Base-by-base conservation (phyloP, 176 grass and related monocot genomes). In the Avena eriantha region DNA sequence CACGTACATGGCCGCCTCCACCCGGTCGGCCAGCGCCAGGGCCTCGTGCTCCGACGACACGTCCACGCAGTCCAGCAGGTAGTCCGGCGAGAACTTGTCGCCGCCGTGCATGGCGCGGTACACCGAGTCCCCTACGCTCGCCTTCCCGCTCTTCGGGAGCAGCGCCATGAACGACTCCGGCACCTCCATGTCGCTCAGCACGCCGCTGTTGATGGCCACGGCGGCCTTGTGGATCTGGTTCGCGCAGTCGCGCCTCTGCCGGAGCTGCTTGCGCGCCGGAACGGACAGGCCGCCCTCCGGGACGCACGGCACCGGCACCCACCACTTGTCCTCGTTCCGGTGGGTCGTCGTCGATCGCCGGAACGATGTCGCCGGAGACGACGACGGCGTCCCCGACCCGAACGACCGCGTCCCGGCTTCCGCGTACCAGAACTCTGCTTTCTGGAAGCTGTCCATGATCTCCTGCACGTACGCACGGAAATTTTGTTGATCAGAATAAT, bases 151-250 rank as follows among this genome's bases (percentile, higher is more conserved):
- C 97, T 90, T 96, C 15, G 97, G 92, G 73, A 99, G 97, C n/a
- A 93, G 43, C 59, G 92, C 90, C 86, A 90, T 82, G 90, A 91
- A 99, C 60, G 97, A 96, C 41, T 99, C 97, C 0, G 97, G 97
- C 53, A 99, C 88, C 67, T 99, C 97, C 92, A 99, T 99, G 70
- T 99, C 97, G 61, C 87, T 39, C 64, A 99, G 93, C 16, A 99
- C 82, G 79, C 89, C 83, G 51, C 87, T 92, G 86, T 99, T 99
- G 90, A 99, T 99, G 9, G 97, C 90, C 81, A 99, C 90, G 77
- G 97, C 94, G n/a, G 97, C 97, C 86, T 99, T 99, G 79, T 99
- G 97, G 77, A 99, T 96, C 94, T 99, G 97, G 80, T 93, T 94
- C 12, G 94, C 94, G 53, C 97, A 99, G 22, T 99, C 94, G 10